A percentile compares a stretch with the other conserved stretches of the same genome.
phyloP scores from a whole-genome alignment of 345 rosid genomes.

The Citrus hindsii region DNA sequence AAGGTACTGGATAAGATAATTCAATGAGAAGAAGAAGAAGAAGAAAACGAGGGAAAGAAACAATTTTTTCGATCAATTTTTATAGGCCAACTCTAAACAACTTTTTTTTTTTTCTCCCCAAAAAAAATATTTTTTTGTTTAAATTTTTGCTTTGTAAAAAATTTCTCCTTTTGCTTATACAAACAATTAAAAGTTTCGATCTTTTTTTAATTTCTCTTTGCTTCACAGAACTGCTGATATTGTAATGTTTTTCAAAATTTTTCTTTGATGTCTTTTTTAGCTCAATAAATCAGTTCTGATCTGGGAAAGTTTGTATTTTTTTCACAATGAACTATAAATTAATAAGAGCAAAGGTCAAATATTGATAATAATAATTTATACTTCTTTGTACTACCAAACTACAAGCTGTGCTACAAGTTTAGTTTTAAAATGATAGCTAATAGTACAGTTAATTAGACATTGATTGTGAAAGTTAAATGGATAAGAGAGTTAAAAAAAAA shows the following conservation, averaged over 20 bases:
- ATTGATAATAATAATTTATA: not conserved
- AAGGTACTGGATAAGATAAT: not conserved
- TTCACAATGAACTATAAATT: constrained; percentile 3
- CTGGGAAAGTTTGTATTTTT: constrained; percentile 1
- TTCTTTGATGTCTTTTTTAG: not conserved
- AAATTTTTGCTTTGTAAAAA: not conserved
- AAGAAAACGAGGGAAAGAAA: not conserved
- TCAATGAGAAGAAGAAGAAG: not conserved
- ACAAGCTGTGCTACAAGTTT: not conserved
- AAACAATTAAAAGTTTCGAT: too few relatives aligned
- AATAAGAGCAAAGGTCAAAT: not conserved
- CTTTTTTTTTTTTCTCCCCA: too few relatives aligned
- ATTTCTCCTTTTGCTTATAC: not conserved
- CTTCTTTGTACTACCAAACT: not conserved
- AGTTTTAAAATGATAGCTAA: not conserved
- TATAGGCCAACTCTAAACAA: not conserved
- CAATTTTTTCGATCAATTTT: not conserved
- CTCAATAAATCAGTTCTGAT: constrained; percentile 5
- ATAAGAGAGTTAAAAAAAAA: too few relatives aligned
- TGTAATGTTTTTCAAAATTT: not conserved
- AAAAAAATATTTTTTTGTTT: too few relatives aligned
- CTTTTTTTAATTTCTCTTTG: not conserved
- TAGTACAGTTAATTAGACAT: constrained; percentile 11
- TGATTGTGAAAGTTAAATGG: not conserved
- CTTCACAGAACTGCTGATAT: not conserved